Evolutionary conservation across 73 alveolate genomes (phyloP), one percentile per base, ranked within the genome.

Genomic region (Paraurostyla sp.): DNA sequence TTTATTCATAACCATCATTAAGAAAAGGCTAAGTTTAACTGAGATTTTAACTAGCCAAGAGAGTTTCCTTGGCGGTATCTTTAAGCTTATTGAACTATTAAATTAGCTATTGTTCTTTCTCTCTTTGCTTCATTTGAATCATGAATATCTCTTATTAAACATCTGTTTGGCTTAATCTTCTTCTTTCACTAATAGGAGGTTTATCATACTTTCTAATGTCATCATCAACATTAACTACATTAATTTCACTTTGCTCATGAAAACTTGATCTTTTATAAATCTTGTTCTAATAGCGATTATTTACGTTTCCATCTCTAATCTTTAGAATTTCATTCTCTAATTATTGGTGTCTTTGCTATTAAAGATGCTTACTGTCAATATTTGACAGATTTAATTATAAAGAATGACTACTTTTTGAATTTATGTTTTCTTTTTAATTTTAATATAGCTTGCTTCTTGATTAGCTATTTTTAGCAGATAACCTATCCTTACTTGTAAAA

Each of bases 131-230:
- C 58, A 16, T 2, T 65, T 65, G 7, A 9, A 65, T 65, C 38
- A 65, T 11, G 7, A 1, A 18, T 38, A 65, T 7, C 58, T 65
- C 82, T 11, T 2, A 11, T 65, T 65, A 40, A 36, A 40, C 82
- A 4, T 65, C 58, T 11, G 82, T 65, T 6, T 32, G 41, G 25
- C 58, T 65, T 38, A 65, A 4, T 38, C 82, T 23, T 65, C 82
- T 65, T 65, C 82, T 65, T 65, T 65, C 82, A 65, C 50, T 65
- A 0, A 40, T 40, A 1, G 82, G 60, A 16, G 32, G 40, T 2
- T 65, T 16, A 23, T 36, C 58, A 18, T 16, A 18, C 13, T 32
- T 3, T 27, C 51, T 50, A 22, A 27, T 2, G 13, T 25, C 22
- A 6, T 27, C 2, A 27, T 60, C 78, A 15, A 27, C 48, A 59